Evolutionary conservation across 345 rosid genomes (phyloP).

Genomic region (Sisymbrium irio): DNA sequence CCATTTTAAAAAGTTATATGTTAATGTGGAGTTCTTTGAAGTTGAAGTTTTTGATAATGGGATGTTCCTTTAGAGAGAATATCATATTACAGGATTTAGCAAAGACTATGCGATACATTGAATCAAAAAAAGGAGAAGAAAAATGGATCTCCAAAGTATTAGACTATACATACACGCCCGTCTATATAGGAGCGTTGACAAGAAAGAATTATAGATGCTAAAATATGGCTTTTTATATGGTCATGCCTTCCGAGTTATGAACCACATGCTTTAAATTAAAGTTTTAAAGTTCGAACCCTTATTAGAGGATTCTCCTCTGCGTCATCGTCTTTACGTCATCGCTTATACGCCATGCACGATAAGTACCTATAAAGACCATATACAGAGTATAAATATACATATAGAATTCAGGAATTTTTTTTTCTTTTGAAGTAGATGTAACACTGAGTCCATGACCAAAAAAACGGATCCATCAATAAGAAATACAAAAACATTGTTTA

Average conservation of each 20-base stretch:
- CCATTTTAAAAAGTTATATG: neutral
- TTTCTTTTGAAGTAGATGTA: neutral
- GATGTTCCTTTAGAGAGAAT: constrained; percentile 10
- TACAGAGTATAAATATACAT: neutral
- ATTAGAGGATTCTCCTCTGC: constrained; percentile 20
- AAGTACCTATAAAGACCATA: neutral
- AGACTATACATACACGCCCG: neutral
- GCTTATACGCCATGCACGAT: constrained; percentile 1
- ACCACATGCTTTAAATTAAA: constrained; percentile 20
- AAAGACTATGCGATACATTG: constrained; percentile 23
- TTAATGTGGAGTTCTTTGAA: neutral
- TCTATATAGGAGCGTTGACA: neutral
- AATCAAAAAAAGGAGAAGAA: neutral
- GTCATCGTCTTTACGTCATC: constrained; percentile 24
- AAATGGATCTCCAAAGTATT: constrained; percentile 14
- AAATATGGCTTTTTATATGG: neutral
- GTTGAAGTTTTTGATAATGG: neutral
- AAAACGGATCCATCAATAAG: constrained; percentile 14
- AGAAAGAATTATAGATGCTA: constrained; percentile 12
- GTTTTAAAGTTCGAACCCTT: constrained; percentile 27
- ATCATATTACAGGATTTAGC: neutral
- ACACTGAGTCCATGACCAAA: constrained; percentile 7
- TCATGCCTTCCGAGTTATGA: constrained; percentile 11
- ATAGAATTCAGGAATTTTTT: neutral
- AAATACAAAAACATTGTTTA: neutral